Percentiles rank a stretch among this genome's conserved stretches.
Conservation (phyloP, 805 yeast species). For the Gaillardinia entomophila region DNA sequence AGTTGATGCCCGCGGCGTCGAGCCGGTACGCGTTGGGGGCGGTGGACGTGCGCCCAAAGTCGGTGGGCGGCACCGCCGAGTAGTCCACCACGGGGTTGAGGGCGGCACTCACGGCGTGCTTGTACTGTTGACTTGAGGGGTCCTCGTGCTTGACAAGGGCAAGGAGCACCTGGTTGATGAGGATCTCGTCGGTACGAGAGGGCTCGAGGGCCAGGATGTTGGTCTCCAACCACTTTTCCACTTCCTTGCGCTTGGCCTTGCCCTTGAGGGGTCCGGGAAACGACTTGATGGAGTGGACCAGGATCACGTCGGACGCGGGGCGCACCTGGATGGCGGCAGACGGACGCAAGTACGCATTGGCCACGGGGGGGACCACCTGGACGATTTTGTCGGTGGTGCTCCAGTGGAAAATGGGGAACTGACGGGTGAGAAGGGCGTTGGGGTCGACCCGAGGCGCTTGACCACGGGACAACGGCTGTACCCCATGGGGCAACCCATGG, state of each 20-base stretch:
- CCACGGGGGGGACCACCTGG: slow-evolving; percentile 27
- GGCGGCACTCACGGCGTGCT: slow-evolving; percentile 25
- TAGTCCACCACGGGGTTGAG: slow-evolving; percentile 40
- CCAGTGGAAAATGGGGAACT: slow-evolving; percentile 77
- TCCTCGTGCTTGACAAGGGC: slow-evolving; percentile 11
- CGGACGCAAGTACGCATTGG: slow-evolving; percentile 27
- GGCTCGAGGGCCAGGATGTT: slow-evolving; percentile 12
- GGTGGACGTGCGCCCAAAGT: slow-evolving; percentile 10
- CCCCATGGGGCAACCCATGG: too few species aligned
- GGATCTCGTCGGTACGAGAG: slow-evolving; percentile 15
- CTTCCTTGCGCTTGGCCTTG: slow-evolving; percentile 59
- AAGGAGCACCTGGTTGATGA: slow-evolving; percentile 26
- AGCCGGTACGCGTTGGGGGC: slow-evolving; percentile 33
- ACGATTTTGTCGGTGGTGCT: slow-evolving; percentile 24
- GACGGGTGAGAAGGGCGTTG: slow-evolving; percentile 49
- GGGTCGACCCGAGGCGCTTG: slow-evolving; percentile 26
- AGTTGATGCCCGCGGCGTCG: slow-evolving; percentile 30
- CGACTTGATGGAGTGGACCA: slow-evolving; percentile 20
- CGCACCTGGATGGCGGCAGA: slow-evolving; percentile 30
- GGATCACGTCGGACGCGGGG: slow-evolving; percentile 11
- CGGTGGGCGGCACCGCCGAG: slow-evolving; percentile 18
- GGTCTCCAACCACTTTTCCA: slow-evolving; percentile 53
- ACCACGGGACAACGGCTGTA: neutral
- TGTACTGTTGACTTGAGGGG: slow-evolving; percentile 21
- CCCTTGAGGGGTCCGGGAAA: slow-evolving; percentile 68